phyloP scores from a whole-genome alignment of 108 stramenopile species.

The Cyclotella choctawhatcheeana region DNA sequence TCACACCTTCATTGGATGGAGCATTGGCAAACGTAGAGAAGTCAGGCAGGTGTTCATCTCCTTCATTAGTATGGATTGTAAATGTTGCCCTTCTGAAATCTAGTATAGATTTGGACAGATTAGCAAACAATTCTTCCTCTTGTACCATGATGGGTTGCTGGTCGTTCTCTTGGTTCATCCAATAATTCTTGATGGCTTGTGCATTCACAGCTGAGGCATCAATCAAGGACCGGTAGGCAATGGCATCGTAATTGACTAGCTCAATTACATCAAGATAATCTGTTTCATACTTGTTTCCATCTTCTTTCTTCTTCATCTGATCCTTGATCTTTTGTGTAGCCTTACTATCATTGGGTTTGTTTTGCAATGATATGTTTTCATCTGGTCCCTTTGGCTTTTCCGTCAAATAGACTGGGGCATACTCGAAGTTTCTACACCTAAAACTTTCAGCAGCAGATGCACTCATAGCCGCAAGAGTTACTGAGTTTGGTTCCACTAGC shows the following conservation, averaged over 20 bases:
- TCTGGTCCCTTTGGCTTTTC: slow-evolving; percentile 30
- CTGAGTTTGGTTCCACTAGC: slow-evolving; percentile 13
- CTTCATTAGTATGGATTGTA: background rate
- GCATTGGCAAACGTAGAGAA: slow-evolving; percentile 7
- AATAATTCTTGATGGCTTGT: slow-evolving; percentile 27
- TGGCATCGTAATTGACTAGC: slow-evolving; percentile 32
- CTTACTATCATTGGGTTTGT: slow-evolving; percentile 16
- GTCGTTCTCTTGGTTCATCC: slow-evolving; percentile 5
- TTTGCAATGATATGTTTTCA: background rate
- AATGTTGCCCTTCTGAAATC: background rate
- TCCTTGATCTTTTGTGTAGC: slow-evolving; percentile 13
- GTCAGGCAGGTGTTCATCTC: background rate
- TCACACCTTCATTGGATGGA: slow-evolving; percentile 20
- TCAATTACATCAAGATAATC: slow-evolving; percentile 28
- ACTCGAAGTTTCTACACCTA: slow-evolving; percentile 47
- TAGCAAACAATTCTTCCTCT: slow-evolving; percentile 26
- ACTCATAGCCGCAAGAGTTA: slow-evolving; percentile 33
- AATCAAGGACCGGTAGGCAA: slow-evolving; percentile 18
- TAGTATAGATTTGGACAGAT: background rate
- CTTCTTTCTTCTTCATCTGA: background rate
- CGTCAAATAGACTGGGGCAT: slow-evolving; percentile 29
- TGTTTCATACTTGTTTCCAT: slow-evolving; percentile 2
- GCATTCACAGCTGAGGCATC: slow-evolving; percentile 20
- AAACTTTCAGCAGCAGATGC: slow-evolving; percentile 30
- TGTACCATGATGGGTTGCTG: background rate